These are phyloP conservation scores for Auriscalpium orientale DNA, from an alignment of 768 basidiomycete genomes.

Conservation along the genomic window DNA sequence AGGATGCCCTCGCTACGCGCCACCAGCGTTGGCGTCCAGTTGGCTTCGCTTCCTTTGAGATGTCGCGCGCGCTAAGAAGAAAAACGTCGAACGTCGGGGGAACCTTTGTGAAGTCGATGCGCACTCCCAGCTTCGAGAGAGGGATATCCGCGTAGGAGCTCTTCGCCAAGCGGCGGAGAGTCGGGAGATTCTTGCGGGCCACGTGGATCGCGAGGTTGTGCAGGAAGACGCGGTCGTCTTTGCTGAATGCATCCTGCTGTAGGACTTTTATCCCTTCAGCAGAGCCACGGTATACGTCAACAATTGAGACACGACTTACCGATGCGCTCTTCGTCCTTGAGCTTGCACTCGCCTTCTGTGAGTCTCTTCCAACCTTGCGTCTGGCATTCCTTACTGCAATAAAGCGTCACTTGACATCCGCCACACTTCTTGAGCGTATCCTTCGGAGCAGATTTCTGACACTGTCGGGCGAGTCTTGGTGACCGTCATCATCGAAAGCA, in stretches of 20 bases:
- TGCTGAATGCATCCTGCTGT: conserved; percentile 25
- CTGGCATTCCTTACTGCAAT: conserved; percentile 35
- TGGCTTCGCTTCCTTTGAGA: conserved; percentile 2
- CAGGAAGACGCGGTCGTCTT: conserved; percentile 27
- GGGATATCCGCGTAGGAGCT: conserved; percentile 20
- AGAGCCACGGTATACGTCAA: not conserved
- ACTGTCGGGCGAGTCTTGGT: conserved; percentile 15
- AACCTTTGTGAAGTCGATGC: conserved; percentile 27
- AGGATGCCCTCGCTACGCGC: conserved; percentile 31
- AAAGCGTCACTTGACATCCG: conserved; percentile 28
- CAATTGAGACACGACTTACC: conserved; percentile 16
- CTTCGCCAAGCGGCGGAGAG: conserved; percentile 21
- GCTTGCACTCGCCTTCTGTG: conserved; percentile 30
- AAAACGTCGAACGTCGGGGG: conserved; percentile 22
- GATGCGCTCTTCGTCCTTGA: conserved; percentile 30
- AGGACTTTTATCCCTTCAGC: conserved; percentile 21
- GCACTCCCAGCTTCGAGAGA: conserved; percentile 22
- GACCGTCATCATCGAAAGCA: too few relatives aligned
- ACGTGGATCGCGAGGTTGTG: conserved; percentile 30
- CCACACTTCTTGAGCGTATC: conserved; percentile 29
- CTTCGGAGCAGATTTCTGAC: conserved; percentile 28
- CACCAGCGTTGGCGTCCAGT: conserved; percentile 23
- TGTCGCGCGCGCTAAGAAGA: conserved; percentile 16
- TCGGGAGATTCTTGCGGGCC: conserved; percentile 21
- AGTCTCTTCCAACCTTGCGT: conserved; percentile 28